These are phyloP conservation scores for Colletotrichum gloeosporioides DNA, from an alignment of 2,329 filamentous ascomycete genomes.

Conservation along the genomic window DNA sequence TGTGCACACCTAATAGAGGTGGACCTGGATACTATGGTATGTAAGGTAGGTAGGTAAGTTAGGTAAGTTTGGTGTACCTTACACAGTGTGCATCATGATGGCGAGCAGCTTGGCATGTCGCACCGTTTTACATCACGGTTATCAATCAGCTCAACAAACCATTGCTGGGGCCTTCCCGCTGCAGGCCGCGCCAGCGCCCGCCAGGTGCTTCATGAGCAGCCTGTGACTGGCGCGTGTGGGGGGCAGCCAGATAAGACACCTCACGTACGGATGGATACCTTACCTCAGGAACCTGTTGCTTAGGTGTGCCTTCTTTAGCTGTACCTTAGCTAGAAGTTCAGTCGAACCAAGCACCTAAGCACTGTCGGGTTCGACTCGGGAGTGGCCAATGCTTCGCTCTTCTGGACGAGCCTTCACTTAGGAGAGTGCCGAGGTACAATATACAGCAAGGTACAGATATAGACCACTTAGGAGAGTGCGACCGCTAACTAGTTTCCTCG, in stretches of 20 bases:
- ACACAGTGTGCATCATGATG: not conserved
- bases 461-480: no score
- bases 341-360: not conserved
- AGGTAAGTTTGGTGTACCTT: not conserved
- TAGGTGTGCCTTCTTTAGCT: not conserved
- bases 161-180: not conserved
- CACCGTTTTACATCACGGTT: conserved; percentile 12
- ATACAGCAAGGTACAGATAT: no score
- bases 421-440: not conserved
- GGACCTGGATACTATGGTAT: not conserved
- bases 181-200: conserved; percentile 7
- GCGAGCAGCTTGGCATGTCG: not conserved
- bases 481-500: no score
- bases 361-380: not conserved
- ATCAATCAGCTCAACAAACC: conserved; percentile 15
- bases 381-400: not conserved
- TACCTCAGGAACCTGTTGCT: not conserved
- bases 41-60: not conserved
- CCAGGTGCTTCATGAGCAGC: not conserved
- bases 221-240: conserved; percentile 15
- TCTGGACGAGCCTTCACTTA: not conserved
- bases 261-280: not conserved
- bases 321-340: not conserved
- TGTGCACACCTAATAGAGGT: not conserved
- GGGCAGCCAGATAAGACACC: conserved; percentile 10